phyloP scores from a whole-genome alignment of 2,329 filamentous ascomycete species.

The Lithohypha guttulata region DNA sequence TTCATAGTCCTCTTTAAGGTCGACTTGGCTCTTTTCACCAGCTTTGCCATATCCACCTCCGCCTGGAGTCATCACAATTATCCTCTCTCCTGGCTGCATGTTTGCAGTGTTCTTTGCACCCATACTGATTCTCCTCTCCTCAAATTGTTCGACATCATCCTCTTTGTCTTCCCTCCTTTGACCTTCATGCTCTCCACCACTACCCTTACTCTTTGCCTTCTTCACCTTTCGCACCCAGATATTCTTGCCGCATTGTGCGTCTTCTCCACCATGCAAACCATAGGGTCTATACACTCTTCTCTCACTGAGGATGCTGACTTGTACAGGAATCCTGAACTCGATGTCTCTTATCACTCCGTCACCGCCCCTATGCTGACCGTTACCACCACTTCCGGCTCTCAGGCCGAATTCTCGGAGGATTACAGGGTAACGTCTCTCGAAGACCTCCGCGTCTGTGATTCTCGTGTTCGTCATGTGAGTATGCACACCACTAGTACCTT shows the following conservation, averaged over 20 bases:
- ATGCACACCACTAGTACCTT: conserved; percentile 66
- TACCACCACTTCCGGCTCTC: conserved; percentile 51
- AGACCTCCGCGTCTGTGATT: conserved; percentile 70
- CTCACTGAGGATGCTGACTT: conserved; percentile 70
- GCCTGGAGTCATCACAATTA: conserved; percentile 41
- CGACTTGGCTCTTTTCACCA: conserved; percentile 42
- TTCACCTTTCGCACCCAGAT: conserved; percentile 71
- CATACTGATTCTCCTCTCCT: conserved; percentile 46
- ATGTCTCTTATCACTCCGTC: conserved; percentile 70
- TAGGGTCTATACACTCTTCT: conserved; percentile 67
- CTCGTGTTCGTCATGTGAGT: conserved; percentile 82
- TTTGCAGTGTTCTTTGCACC: conserved; percentile 53
- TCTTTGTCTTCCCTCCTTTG: conserved; percentile 33
- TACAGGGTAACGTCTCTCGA: conserved; percentile 67
- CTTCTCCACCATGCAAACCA: conserved; percentile 70
- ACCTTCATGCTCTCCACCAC: conserved; percentile 25
- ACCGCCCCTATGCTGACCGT: conserved; percentile 58
- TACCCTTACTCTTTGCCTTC: conserved; percentile 31
- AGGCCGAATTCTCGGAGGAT: conserved; percentile 60
- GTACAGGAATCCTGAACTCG: conserved; percentile 66
- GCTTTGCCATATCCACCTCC: conserved; percentile 42
- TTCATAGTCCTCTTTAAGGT: conserved; percentile 46
- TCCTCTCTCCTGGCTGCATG: conserved; percentile 49
- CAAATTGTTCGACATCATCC: conserved; percentile 26
- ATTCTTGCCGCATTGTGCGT: conserved; percentile 70